Base-by-base conservation (phyloP, 257 asterid species). In the Salvia hispanica region DNA sequence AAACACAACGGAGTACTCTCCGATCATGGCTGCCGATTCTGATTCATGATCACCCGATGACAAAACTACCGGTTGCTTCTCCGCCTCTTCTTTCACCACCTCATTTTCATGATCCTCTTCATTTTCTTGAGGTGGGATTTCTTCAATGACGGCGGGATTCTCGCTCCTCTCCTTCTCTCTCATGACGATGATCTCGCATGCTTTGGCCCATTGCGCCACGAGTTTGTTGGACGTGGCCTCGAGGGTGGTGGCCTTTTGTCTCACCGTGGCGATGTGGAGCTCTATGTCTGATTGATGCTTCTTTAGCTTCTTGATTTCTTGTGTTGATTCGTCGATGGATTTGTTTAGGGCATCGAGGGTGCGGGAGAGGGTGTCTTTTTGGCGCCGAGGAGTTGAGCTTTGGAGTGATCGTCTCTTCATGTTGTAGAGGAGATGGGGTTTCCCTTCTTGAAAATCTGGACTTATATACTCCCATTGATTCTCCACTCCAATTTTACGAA, bases 381-480 rank as follows among this genome's bases (percentile, higher is more conserved):
- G 2, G 36, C 70, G 42, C 14, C 28, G 58, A 2, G 40, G 55
- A 4, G 3, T 46, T 2, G 58, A 56, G 3, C 1, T 21, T 6
- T 66, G 70, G 10, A 42, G 75, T 12, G 67, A 43, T 40, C 90
- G 39, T 25, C 90, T 78, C 44, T 18, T 79, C 51, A 89, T 83
- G 76, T 77, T 84, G 15, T 47, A 0, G 7, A 89, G 80, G 77
- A 88, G 51, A 40, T 84, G 31, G 33, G 69, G 67, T 10, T 74
- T 72, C 64, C 90, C 94, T 0, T 61, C 69, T 70, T 84, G 87
- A 54, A 89, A 89, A 75, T 84, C 44, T 11, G 73, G 64, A 34
- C 78, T 74, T 57, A 67, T 78, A 13, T 82, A 88, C 31, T 86
- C 91, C 88, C 88, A 86, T 57, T 77, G 79, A 67, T 82, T 81